A percentile compares a stretch with the other conserved stretches of the same genome.
These are phyloP conservation scores for Symmetrospora coprosmae DNA, from an alignment of 768 basidiomycete species.

Conservation along the genomic window DNA sequence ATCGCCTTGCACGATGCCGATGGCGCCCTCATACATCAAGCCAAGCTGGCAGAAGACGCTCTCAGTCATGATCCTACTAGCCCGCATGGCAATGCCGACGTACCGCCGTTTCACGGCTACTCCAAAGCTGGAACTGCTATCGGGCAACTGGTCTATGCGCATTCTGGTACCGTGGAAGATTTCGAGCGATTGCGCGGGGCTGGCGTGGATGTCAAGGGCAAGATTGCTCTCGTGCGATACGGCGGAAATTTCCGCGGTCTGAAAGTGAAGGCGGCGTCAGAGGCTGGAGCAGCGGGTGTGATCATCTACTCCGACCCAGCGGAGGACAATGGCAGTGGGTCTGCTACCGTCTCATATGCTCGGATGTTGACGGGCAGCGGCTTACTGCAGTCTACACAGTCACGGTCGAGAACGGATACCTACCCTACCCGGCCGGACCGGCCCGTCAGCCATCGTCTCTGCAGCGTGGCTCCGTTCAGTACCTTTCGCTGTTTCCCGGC, in stretches of 20 bases:
- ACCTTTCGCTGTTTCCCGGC: slow-evolving; percentile 47
- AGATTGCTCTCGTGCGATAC: slow-evolving; percentile 66
- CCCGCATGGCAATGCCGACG: slow-evolving; percentile 49
- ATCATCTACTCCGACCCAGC: slow-evolving; percentile 33
- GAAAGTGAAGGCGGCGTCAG: slow-evolving; percentile 61
- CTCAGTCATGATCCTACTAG: slow-evolving; percentile 63
- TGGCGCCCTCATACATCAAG: slow-evolving; percentile 41
- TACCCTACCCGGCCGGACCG: slow-evolving; percentile 61
- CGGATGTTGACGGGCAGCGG: too few relatives aligned
- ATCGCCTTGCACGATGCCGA: slow-evolving; percentile 52
- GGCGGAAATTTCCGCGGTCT: slow-evolving; percentile 62
- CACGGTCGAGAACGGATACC: slow-evolving; percentile 18
- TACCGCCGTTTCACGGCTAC: slow-evolving; percentile 76
- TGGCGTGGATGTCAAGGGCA: slow-evolving; percentile 58
- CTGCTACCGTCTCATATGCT: neutral
- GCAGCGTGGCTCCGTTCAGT: slow-evolving; percentile 71
- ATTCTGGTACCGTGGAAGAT: slow-evolving; percentile 59
- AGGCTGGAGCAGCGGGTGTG: slow-evolving; percentile 28
- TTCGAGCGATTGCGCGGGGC: slow-evolving; percentile 51
- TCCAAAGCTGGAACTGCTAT: slow-evolving; percentile 61
- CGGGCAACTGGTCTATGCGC: slow-evolving; percentile 23
- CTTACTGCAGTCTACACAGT: neutral
- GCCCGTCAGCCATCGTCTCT: slow-evolving; percentile 72
- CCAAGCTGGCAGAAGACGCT: slow-evolving; percentile 59
- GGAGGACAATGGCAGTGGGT: slow-evolving; percentile 28